phyloP scores from a whole-genome alignment of 768 basidiomycete species.

The Boletus coccyginus region DNA sequence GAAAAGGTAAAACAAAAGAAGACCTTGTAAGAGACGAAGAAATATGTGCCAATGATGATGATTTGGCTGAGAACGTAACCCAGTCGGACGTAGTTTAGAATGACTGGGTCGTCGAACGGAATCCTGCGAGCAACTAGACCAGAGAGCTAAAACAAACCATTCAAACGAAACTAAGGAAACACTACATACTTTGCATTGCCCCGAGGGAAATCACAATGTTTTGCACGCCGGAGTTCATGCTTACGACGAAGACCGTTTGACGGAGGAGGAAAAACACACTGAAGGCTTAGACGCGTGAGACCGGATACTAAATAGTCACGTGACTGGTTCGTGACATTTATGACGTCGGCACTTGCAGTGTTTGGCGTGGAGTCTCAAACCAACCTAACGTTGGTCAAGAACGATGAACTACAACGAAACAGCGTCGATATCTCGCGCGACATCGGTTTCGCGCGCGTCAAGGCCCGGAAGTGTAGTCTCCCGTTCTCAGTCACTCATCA shows the following conservation, averaged over 20 bases:
- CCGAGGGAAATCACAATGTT: conserved; percentile 89
- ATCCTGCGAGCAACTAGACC: conserved; percentile 82
- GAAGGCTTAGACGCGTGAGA: neutral
- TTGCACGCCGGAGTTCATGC: conserved; percentile 72
- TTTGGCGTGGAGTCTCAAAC: no score
- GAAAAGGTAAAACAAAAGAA: neutral
- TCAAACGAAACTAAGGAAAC: neutral
- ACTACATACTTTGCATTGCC: conserved; percentile 77
- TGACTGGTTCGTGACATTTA: conserved; percentile 4
- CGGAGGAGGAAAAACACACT: conserved; percentile 9
- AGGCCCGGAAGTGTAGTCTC: conserved; percentile 71
- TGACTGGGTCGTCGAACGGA: conserved; percentile 83
- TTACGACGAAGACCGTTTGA: conserved; percentile 23
- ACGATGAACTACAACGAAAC: conserved; percentile 42
- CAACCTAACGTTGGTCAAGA: neutral
- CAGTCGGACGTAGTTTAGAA: conserved; percentile 78
- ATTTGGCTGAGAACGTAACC: conserved; percentile 78
- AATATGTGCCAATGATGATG: conserved; percentile 72
- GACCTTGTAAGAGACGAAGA: conserved; percentile 74
- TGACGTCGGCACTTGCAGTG: conserved; percentile 19
- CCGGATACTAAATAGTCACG: conserved; percentile 8
- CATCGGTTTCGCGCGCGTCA: conserved; percentile 65
- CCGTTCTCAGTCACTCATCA: conserved; percentile 83
- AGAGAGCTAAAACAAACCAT: neutral
- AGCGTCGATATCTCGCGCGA: conserved; percentile 62